Evolutionary conservation across 140 eudicot genomes (phyloP), one percentile per base, ranked within the genome.

Genomic region (Anethum foeniculum): DNA sequence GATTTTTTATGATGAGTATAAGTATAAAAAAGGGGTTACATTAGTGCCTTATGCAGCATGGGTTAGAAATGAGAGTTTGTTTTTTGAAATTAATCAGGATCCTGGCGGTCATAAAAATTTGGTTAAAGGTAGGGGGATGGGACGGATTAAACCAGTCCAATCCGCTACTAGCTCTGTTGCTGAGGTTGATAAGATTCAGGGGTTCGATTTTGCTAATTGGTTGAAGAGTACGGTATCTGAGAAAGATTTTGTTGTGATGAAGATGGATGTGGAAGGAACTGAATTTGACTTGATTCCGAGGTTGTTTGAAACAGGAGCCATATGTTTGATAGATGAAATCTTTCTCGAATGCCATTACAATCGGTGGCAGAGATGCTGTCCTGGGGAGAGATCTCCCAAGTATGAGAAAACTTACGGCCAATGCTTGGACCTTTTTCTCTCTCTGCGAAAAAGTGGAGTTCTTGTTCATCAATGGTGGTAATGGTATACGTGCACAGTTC

Each of bases 381-480:
- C 99, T 0, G 99, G 99, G 5, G 92, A 85, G 78, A 95, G 99
- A 84, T 83, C 90, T 58, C 79, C 90, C 0, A 95, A 95, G 85
- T 95, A 95, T 81, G 81, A 89, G 85, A 95, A 91, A 80, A 92
- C 92, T 0, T 95, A 90, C 71, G 90, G 86, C 28, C 93, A 95
- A 84, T 95, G 99, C 83, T 85, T 95, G 78, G 84, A 95, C 76
- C 77, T 95, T 85, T 89, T 95, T 52, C 87, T 84, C 32, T 89
- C 93, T 51, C 89, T 95, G 51, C 86, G 99, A 82, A 82, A 91
- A 52, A 85, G 86, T 18, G 99, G 99, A 14, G 97, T 95, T 82
- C 97, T 95, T 81, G 99, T 95, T 83, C 99, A 95, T 88, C 99
- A 95, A 83, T 95, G 97, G 98, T 94, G 97, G 97, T 94, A 79